Base-by-base conservation (phyloP, 2,329 filamentous ascomycete genomes). In the Aspergillus sp. region DNA sequence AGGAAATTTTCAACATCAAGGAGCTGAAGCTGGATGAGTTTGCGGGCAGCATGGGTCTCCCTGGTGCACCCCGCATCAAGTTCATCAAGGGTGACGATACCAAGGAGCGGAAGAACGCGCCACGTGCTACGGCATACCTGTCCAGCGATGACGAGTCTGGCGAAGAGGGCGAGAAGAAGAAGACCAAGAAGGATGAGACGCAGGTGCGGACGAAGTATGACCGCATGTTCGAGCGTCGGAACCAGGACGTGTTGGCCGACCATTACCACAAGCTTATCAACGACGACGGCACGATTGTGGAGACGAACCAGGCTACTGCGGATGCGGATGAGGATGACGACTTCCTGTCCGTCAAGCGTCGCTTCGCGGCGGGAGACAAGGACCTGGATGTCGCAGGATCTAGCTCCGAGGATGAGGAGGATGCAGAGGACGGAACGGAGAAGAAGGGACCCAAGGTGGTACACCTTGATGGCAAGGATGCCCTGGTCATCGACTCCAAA, bases 211-310 rank as follows among this genome's bases (percentile, higher is more conserved):
- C 96, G 32, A 98, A 97, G 76, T 96, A 96, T 74, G 92, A 99
- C 76, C 89, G 92, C 68, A 98, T 99, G 95, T 97, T 98, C 77
- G 94, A 97, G 80, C 85, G 95, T 62, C 91, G 90, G 69, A 99
- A 99, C 77, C 94, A 98, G 77, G 93, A 97, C 72, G 91, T 99
- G 32, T 79, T 99, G 65, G 93, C 94, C n/a, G 88, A 89, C 58
- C 95, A 99, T 78, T 98, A 97, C 81, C 87, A 87, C 61, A 97
- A 94, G 72, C 84, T 99, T 64, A 88, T 98, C 62, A 83, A 83
- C 54, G 84, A 88, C 41, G 87, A 85, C 43, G 78, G 76, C 75
- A 82, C 60, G 63, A 76, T 66, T 76, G 78, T 63, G 73, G 76
- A 51, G 65, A 65, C 53, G 10, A 66, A 72, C 32, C 69, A 74